Percentiles rank a stretch among this genome's conserved stretches.
Conservation (phyloP, 2,329 filamentous ascomycete species). For the Alternaria brassicae region DNA sequence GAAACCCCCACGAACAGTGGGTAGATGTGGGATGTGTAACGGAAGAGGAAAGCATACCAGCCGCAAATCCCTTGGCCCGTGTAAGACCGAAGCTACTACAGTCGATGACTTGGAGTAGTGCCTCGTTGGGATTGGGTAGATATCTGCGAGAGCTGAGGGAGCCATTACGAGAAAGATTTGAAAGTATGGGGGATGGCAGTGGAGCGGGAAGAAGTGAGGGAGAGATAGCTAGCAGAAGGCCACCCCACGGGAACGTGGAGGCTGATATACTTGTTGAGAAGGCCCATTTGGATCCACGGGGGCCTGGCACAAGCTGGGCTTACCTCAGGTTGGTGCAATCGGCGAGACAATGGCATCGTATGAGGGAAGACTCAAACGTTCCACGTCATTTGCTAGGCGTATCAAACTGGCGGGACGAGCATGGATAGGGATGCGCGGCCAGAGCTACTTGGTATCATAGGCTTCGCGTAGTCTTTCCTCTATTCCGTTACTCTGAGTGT, state of each 20-base stretch:
- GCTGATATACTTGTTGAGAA: constrained; percentile 48
- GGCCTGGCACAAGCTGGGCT: constrained; percentile 38
- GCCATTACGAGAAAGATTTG: constrained; percentile 48
- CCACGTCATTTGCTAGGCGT: constrained; percentile 51
- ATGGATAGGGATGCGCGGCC: constrained; percentile 45
- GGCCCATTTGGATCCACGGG: constrained; percentile 35
- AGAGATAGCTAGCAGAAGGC: constrained; percentile 38
- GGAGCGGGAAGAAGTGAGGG: constrained; percentile 29
- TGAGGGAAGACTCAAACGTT: constrained; percentile 37
- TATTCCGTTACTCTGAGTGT: constrained; percentile 42
- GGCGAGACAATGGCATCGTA: constrained; percentile 48
- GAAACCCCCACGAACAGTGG: constrained; percentile 43
- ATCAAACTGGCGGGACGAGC: constrained; percentile 47
- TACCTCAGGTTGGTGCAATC: constrained; percentile 46
- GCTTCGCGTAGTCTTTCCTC: constrained; percentile 45
- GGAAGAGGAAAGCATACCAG: constrained; percentile 49
- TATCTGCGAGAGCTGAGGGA: constrained; percentile 50
- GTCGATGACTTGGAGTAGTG: constrained; percentile 48
- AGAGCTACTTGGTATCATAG: constrained; percentile 37
- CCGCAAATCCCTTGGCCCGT: constrained; percentile 53
- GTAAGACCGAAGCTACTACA: constrained; percentile 52
- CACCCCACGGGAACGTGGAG: constrained; percentile 50
- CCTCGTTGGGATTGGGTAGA: constrained; percentile 49
- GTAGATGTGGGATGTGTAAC: constrained; percentile 43
- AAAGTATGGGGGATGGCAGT: constrained; percentile 27